These are phyloP conservation scores for Chamaenerion angustifolium DNA, from an alignment of 345 rosid genomes.

Conservation along the genomic window DNA sequence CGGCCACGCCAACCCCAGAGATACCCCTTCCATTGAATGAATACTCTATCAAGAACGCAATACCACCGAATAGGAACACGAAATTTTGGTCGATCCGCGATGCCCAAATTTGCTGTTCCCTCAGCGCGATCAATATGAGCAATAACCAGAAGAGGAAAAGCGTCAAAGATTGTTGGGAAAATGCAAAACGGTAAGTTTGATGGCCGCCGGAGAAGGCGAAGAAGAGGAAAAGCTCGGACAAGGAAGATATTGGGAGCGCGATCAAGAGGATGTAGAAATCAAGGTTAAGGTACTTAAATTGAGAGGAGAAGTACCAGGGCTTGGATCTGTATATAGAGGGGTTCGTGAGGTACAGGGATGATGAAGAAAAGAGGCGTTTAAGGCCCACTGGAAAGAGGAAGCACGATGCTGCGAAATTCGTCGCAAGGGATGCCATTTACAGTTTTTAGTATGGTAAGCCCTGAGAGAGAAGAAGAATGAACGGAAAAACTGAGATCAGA, in stretches of 20 bases:
- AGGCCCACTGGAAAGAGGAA: slow-evolving; percentile 38
- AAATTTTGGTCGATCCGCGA: slow-evolving; percentile 15
- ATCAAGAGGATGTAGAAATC: slow-evolving; percentile 35
- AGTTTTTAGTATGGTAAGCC: background rate
- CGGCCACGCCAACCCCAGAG: slow-evolving; percentile 18
- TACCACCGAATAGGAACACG: slow-evolving; percentile 17
- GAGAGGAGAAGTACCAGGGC: slow-evolving; percentile 33
- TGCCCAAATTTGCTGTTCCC: slow-evolving; percentile 16
- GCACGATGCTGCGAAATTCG: slow-evolving; percentile 27
- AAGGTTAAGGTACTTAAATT: slow-evolving; percentile 28
- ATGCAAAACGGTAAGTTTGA: slow-evolving; percentile 34
- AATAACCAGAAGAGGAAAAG: slow-evolving; percentile 35
- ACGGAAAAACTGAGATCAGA: background rate
- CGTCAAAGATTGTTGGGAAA: slow-evolving; percentile 25
- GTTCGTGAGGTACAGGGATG: slow-evolving; percentile 38
- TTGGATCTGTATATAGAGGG: slow-evolving; percentile 42
- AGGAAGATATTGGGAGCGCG: slow-evolving; percentile 41
- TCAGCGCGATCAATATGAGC: slow-evolving; percentile 19
- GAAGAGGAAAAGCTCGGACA: slow-evolving; percentile 34
- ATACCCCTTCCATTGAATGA: slow-evolving; percentile 25
- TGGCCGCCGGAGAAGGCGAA: slow-evolving; percentile 22
- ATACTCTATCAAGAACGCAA: slow-evolving; percentile 33
- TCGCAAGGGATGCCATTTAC: slow-evolving; percentile 31
- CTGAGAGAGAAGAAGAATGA: background rate
- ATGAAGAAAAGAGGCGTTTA: slow-evolving; percentile 35